Evolutionary conservation across 495 filamentous ascomycete genomes (phyloP), one percentile per base, ranked within the genome.

Genomic region (Evansstolkia leycettana): DNA sequence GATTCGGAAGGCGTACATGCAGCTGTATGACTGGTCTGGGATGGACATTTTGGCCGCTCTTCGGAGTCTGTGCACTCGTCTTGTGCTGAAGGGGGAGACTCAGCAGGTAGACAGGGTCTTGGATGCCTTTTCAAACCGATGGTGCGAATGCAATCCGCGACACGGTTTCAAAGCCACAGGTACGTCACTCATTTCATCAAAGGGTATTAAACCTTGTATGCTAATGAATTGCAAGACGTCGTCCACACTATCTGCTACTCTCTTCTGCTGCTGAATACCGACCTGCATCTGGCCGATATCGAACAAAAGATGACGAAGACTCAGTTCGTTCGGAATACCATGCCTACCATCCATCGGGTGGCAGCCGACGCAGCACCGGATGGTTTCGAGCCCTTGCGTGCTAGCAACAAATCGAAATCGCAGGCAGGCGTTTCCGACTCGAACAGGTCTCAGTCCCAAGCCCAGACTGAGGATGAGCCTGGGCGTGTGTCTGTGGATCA

Each of bases 191-290:
- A 28, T 6, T 32, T 19, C 7, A 7, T 18, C n/a, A n/a, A n/a
- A n/a, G n/a, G n/a, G n/a, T n/a, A n/a, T n/a, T n/a, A n/a, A n/a
- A 16, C 25, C 17, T 28, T 33, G 19, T 27, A 29, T 32, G 38
- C 55, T 43, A 46, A 38, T 17, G 17, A n/a, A 34, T 15, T 4
- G 34, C 25, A 54, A 85, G 89, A 96, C 58, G 80, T 99, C 33
- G 87, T 99, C 9, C 88, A 96, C 50, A 96, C 92, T 7, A 89
- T 99, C 40, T 89, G 84, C 51, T 99, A 95, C 55, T 96, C 90
- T 3, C 69, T 99, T 34, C 76, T 99, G 35, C 67, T 99, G 18
- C 69, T 99, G 35, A 99, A 99, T 49, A 96, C 90, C 37, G 90
- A 99, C 61, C 67, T 99, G 28, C 88, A 99, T 48, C 59, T 94